Percentiles rank a stretch among this genome's conserved stretches.
Evolutionary conservation across 352 stramenopile genomes (phyloP).

Genomic region (Globisporangium abappressorium): DNA sequence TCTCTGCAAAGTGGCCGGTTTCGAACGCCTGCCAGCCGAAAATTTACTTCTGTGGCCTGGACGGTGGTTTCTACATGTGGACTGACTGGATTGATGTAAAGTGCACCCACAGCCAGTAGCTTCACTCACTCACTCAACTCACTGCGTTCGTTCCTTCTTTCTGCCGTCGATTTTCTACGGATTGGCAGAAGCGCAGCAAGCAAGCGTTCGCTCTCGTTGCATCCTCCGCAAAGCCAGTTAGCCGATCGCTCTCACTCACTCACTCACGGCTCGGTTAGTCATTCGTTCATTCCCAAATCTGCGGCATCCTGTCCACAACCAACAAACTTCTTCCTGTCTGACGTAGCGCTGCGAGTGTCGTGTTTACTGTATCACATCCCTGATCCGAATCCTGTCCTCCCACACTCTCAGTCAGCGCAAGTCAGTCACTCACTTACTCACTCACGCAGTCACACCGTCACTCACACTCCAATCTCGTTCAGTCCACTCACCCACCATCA

Average conservation of each 20-base stretch:
- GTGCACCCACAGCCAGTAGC: not conserved
- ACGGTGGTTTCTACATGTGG: not conserved
- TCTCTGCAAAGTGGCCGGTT: not conserved
- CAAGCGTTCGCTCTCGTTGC: not conserved
- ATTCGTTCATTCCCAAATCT: not conserved
- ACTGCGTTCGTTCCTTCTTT: not conserved
- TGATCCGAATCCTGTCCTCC: not conserved
- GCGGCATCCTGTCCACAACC: not conserved
- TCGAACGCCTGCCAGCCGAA: not conserved
- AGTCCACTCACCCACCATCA: constrained; percentile 5
- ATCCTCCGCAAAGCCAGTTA: not conserved
- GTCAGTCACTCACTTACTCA: not conserved
- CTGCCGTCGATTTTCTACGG: not conserved
- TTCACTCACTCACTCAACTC: not conserved
- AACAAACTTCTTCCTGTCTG: not conserved
- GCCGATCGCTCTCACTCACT: too few species aligned
- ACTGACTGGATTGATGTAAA: not conserved
- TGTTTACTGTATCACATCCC: not conserved
- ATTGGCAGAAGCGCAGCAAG: not conserved
- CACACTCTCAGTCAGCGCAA: not conserved
- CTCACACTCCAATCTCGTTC: not conserved
- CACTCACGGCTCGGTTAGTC: not conserved
- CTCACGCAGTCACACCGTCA: not conserved
- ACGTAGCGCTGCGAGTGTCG: not conserved
- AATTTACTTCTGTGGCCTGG: not conserved